Evolutionary conservation across 805 yeast genomes (phyloP), one percentile per base, ranked within the genome.

Genomic region (Scheffersomyces lignosus): DNA sequence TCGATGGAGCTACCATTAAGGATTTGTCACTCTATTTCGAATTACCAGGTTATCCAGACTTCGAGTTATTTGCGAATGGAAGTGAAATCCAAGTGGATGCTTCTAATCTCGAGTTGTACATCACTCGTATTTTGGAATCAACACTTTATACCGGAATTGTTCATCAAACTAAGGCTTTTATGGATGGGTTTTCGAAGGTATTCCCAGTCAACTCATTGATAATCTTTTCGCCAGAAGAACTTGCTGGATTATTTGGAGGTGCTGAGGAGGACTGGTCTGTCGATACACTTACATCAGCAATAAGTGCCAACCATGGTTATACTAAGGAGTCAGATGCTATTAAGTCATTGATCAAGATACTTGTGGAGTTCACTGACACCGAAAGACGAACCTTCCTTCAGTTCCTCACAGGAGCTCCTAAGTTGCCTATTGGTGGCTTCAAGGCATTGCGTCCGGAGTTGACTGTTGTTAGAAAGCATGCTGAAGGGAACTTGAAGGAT

Each of bases 361-460:
- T 93, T 76, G 55, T 76, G 3, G 64, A 66, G 5, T 83, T 89
- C 43, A 54, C 61, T 20, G 47, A 49, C 2, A 56, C 62, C 1
- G 85, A 88, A 43, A 78, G 84, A 43, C 71, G 97, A 25, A 62
- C 71, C 23, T 91, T 91, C 52, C 62, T 89, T 31, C 96, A 87
- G 58, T 91, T 91, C 58, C 66, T 90, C 43, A 91, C 98, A 0
- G 98, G 98, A 0, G 80, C 96, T 1, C 96, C 98, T 5, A 87
- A 82, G 44, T 62, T 93, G 32, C 99, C 99, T 1, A 77, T 88
- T 52, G 98, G 98, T 1, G 98, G 98, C 0, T 91, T 91, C 66
- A 83, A 83, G 49, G 76, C 85, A 0, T 66, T 91, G 37, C 73
- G 75, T 30, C 99, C 99, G 0, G 83, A 76, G 36, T 73, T 91